These are phyloP conservation scores for Hypoxylon sp. DNA, from an alignment of 2,329 filamentous ascomycete species.

Conservation along the genomic window DNA sequence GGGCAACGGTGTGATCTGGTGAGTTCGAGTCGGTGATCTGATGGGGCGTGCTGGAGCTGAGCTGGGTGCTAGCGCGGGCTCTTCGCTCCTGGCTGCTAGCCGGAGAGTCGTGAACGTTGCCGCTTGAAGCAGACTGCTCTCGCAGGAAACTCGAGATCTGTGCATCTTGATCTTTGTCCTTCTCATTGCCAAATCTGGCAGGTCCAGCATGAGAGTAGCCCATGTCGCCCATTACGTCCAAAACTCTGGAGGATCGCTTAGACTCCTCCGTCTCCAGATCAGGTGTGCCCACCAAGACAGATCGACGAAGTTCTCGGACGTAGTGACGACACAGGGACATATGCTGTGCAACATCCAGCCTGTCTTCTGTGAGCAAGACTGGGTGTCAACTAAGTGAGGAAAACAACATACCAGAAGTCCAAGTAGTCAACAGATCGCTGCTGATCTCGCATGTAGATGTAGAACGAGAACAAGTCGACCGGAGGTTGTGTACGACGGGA, in stretches of 20 bases:
- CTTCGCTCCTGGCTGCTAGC: slow-evolving; percentile 63
- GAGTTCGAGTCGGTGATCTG: slow-evolving; percentile 82
- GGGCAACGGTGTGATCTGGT: slow-evolving; percentile 84
- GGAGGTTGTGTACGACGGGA: slow-evolving; percentile 94
- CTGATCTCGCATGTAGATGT: slow-evolving; percentile 99
- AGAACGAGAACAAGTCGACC: slow-evolving; percentile 98
- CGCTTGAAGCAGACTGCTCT: slow-evolving; percentile 68
- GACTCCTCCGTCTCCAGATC: slow-evolving; percentile 85
- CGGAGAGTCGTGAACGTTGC: slow-evolving; percentile 65
- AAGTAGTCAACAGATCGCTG: slow-evolving; percentile 98
- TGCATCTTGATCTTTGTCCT: slow-evolving; percentile 84
- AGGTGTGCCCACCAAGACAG: slow-evolving; percentile 91
- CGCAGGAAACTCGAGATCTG: slow-evolving; percentile 92
- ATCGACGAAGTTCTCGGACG: slow-evolving; percentile 92
- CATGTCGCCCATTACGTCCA: slow-evolving; percentile 80
- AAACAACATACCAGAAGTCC: slow-evolving; percentile 86
- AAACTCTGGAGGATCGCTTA: slow-evolving; percentile 84
- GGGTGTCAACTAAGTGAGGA: slow-evolving; percentile 10
- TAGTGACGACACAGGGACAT: slow-evolving; percentile 98
- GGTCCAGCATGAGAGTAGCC: slow-evolving; percentile 70
- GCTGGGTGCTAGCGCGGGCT: slow-evolving; percentile 64
- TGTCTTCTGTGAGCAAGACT: slow-evolving; percentile 56
- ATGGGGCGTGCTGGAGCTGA: slow-evolving; percentile 72
- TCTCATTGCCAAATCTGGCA: slow-evolving; percentile 72
- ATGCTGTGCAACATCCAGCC: slow-evolving; percentile 99